Percentiles rank a stretch among this genome's conserved stretches.
Conservation (phyloP, 2,329 filamentous ascomycete genomes). For the Penicillium sp. region DNA sequence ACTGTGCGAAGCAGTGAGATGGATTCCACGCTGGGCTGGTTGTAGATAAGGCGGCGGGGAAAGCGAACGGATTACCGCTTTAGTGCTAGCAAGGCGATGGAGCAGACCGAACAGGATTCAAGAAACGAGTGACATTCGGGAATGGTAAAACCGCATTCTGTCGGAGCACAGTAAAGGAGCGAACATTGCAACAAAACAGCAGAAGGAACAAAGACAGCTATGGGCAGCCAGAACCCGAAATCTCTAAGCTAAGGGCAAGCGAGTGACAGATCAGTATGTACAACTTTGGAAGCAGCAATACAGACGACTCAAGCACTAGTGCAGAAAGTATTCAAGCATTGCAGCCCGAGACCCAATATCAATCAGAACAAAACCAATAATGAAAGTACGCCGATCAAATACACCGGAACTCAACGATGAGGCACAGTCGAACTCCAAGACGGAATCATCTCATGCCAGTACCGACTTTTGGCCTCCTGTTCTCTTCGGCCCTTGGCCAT, state of each 20-base stretch:
- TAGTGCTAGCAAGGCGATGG: conserved; percentile 5
- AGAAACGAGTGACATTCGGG: not conserved
- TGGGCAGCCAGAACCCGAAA: too few relatives aligned
- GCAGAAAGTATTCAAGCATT: not conserved
- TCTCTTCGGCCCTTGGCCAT: conserved; percentile 29
- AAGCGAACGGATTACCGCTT: conserved; percentile 6
- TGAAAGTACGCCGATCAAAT: not conserved
- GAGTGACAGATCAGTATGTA: not conserved
- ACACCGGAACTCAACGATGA: conserved; percentile 7
- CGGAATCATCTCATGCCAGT: conserved; percentile 21
- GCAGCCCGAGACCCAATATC: not conserved
- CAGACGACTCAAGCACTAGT: too few relatives aligned
- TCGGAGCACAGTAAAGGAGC: too few relatives aligned
- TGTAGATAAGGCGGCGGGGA: conserved; percentile 19
- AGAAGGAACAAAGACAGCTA: too few relatives aligned
- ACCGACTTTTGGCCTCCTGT: conserved; percentile 11
- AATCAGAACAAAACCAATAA: not conserved
- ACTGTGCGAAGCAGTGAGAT: not conserved
- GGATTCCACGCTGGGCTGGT: conserved; percentile 1
- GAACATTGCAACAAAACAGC: too few relatives aligned
- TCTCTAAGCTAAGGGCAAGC: not conserved
- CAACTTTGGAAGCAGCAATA: not conserved
- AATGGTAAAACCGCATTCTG: not conserved
- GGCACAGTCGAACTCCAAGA: conserved; percentile 12
- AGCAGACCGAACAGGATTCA: not conserved